These are phyloP conservation scores for Peterozyma xylosa DNA, from an alignment of 805 yeast genomes.

Conservation along the genomic window DNA sequence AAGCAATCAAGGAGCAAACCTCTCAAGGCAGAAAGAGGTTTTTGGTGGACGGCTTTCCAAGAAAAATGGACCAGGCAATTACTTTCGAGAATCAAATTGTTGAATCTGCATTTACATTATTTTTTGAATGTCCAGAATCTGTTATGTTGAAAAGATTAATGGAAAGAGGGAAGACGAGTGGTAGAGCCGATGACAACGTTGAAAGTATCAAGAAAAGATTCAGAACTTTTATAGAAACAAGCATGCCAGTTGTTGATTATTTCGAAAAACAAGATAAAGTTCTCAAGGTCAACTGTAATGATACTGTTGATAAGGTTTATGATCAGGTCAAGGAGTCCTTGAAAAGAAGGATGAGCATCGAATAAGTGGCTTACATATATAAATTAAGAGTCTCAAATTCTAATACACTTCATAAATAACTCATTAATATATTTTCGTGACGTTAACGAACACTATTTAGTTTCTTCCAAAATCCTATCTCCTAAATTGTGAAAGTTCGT, in stretches of 20 bases:
- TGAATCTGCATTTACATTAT: constrained; percentile 61
- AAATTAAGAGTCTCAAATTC: background rate
- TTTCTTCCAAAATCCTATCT: background rate
- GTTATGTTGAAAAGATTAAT: constrained; percentile 81
- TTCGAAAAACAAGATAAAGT: constrained; percentile 70
- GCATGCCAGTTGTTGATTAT: constrained; percentile 89
- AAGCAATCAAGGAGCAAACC: constrained; percentile 59
- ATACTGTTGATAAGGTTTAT: constrained; percentile 75
- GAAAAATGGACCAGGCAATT: constrained; percentile 96
- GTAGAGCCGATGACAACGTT: constrained; percentile 87
- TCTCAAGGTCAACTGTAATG: constrained; percentile 70
- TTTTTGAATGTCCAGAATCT: constrained; percentile 74
- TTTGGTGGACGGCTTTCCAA: constrained; percentile 92
- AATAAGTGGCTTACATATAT: background rate
- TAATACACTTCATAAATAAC: background rate
- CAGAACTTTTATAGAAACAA: constrained; percentile 75
- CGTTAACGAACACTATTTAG: background rate
- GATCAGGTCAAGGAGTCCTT: constrained; percentile 60
- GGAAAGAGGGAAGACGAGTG: constrained; percentile 91
- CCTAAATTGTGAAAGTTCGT: background rate
- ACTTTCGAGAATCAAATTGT: constrained; percentile 81
- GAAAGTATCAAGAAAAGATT: constrained; percentile 90
- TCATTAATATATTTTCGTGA: background rate
- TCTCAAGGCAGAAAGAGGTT: constrained; percentile 52
- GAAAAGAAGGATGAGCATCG: constrained; percentile 25